Evolutionary conservation across 192 early-diverging fungal genomes (phyloP).

Genomic region (Piromyces sp.): DNA sequence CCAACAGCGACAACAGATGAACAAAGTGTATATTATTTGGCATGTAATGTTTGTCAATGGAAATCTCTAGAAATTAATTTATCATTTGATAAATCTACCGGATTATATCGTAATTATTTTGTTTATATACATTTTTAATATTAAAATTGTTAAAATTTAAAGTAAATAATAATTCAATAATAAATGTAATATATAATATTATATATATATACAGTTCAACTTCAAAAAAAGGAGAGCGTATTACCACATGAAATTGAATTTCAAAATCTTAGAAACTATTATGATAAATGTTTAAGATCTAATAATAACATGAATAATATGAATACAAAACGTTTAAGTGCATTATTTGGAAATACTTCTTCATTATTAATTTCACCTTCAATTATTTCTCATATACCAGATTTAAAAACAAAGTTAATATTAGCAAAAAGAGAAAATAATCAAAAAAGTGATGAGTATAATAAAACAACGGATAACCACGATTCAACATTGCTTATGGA

Average conservation of each 20-base stretch:
- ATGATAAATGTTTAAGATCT: slow-evolving; percentile 52
- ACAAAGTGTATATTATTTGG: slow-evolving; percentile 43
- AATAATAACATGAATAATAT: neutral
- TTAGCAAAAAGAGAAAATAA: neutral
- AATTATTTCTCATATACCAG: neutral
- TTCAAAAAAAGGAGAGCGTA: slow-evolving; percentile 60
- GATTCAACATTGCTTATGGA: neutral
- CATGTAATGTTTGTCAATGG: slow-evolving; percentile 82
- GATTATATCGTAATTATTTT: slow-evolving; percentile 49
- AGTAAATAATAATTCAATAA: too few relatives aligned
- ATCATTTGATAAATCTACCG: slow-evolving; percentile 83
- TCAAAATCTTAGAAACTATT: slow-evolving; percentile 62
- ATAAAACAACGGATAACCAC: neutral
- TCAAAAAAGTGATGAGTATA: neutral
- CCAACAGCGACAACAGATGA: slow-evolving; percentile 5
- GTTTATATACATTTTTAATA: too few relatives aligned
- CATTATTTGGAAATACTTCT: neutral
- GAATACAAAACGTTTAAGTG: neutral
- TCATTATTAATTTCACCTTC: neutral
- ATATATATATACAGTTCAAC: slow-evolving; percentile 34
- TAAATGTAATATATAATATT: too few relatives aligned
- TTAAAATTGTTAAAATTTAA: too few relatives aligned
- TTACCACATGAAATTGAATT: slow-evolving; percentile 62
- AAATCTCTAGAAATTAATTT: slow-evolving; percentile 80
- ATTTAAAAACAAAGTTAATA: neutral